Evolutionary conservation across 2,329 filamentous ascomycete species (phyloP), one percentile per base, ranked within the genome.

Genomic region (Fusarium sulawesiense): DNA sequence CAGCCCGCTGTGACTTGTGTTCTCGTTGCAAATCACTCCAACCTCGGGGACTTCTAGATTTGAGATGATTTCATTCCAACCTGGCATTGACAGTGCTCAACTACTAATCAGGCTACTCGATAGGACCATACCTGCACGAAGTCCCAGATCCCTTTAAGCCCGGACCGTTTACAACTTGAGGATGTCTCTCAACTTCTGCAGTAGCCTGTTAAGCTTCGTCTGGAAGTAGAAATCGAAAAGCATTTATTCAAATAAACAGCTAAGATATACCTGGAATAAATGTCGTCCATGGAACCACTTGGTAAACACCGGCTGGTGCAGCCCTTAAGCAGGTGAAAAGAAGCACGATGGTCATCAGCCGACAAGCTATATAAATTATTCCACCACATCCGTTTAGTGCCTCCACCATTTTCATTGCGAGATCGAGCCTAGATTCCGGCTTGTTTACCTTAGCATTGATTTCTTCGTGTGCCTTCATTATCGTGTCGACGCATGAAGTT

Each of bases 401-500:
- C 9, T 37, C 34, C 10, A 37, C 18, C 0, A 37, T 2, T 7
- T 4, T n/a, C 3, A 1, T 2, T 7, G 18, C 16, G 9, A 37
- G 3, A n/a, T 37, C 34, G 3, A 37, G 34, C 3, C 5, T 37
- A 1, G 9, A 3, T 3, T n/a, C 9, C 16, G 18, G 1, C 2
- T 6, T 3, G 3, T 10, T 1, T 2, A 5, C 3, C 32, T 6
- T 1, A 1, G 2, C 1, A 3, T 1, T 3, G 8, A 8, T 3
- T 3, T 34, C 16, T 6, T 10, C 8, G 5, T 34, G 18, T 18
- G 32, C 32, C 32, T 18, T 10, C 8, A 34, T 10, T 10, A 34
- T 34, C 6, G 16, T 10, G 1, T 34, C 32, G 16, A 18, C 8
- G 8, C 16, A 34, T 34, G 16, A 18, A 10, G 16, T 34, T 5